phyloP scores from a whole-genome alignment of 1,284 basidiomycete genomes.

The Boletus sp. region DNA sequence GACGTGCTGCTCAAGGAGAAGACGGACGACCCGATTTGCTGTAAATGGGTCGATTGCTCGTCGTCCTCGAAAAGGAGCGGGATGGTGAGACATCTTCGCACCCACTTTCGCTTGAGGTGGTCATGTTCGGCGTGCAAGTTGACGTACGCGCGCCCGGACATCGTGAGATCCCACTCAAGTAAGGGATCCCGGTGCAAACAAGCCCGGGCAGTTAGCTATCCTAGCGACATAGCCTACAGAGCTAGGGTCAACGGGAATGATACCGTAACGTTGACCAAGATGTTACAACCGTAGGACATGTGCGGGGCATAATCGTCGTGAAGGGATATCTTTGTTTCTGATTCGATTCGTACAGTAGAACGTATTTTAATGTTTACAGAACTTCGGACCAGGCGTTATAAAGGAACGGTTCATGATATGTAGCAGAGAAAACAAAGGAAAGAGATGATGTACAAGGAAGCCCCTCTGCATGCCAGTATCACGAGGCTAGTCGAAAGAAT shows the following conservation, averaged over 20 bases:
- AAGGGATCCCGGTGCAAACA: conserved; percentile 6
- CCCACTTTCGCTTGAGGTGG: conserved; percentile 20
- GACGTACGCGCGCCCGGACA: conserved; percentile 19
- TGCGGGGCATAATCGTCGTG: background rate
- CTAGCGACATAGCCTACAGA: conserved; percentile 20
- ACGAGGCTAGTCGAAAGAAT: conserved; percentile 5
- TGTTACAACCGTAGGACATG: conserved; percentile 10
- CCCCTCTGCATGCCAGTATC: conserved; percentile 10
- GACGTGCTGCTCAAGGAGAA: conserved; percentile 6
- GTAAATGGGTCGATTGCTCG: conserved; percentile 17
- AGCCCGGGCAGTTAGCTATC: conserved; percentile 12
- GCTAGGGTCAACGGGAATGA: conserved; percentile 5
- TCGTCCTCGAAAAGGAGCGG: conserved; percentile 1
- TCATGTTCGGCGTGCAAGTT: conserved; percentile 18
- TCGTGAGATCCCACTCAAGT: conserved; percentile 11
- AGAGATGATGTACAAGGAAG: background rate
- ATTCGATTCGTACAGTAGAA: conserved; percentile 21
- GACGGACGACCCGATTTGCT: background rate
- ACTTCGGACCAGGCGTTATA: background rate
- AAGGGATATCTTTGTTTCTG: no score
- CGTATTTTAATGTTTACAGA: conserved; percentile 14
- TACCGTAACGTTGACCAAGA: conserved; percentile 23
- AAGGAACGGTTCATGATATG: conserved; percentile 2
- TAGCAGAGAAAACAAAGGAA: conserved; percentile 4
- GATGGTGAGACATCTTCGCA: conserved; percentile 21